Percentiles rank a stretch among this genome's conserved stretches.
These are phyloP conservation scores for Pestalotiopsis sp. DNA, from an alignment of 2,329 filamentous ascomycete species.

Conservation along the genomic window DNA sequence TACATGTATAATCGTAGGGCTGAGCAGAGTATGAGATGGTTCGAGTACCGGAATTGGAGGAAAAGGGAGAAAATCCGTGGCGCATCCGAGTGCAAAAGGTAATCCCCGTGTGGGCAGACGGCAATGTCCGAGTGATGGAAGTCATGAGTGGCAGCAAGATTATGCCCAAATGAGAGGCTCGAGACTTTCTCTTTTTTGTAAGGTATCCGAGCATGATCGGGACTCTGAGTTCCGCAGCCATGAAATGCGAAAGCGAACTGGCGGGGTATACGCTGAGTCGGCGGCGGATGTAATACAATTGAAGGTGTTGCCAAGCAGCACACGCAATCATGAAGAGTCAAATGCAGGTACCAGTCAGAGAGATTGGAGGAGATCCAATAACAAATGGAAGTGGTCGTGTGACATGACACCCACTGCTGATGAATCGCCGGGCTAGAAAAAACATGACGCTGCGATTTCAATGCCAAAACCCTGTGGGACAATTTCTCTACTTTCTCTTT, in stretches of 20 bases:
- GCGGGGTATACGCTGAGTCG: too few species aligned
- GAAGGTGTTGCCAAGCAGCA: neutral
- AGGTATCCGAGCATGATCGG: too few species aligned
- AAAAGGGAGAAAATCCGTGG: conserved; percentile 32
- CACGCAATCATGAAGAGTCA: neutral
- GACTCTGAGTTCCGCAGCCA: neutral
- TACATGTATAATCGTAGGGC: conserved; percentile 18
- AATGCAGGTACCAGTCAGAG: neutral
- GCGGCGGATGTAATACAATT: neutral
- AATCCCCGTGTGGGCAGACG: conserved; percentile 26
- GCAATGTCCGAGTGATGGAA: conserved; percentile 24
- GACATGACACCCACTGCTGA: neutral
- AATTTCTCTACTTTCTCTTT: neutral
- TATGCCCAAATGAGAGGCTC: neutral
- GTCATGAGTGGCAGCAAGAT: conserved; percentile 5
- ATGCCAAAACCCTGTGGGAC: neutral
- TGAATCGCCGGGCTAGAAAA: neutral
- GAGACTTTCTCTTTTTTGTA: neutral
- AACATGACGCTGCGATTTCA: neutral
- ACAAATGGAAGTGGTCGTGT: neutral
- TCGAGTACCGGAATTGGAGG: conserved; percentile 27
- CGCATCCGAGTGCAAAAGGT: conserved; percentile 28
- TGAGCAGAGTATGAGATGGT: conserved; percentile 28
- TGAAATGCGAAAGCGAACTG: too few species aligned
- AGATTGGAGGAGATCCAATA: neutral